Evolutionary conservation across 768 basidiomycete species (phyloP), one percentile per base, ranked within the genome.

Genomic region (Phaeolepiota aurea): DNA sequence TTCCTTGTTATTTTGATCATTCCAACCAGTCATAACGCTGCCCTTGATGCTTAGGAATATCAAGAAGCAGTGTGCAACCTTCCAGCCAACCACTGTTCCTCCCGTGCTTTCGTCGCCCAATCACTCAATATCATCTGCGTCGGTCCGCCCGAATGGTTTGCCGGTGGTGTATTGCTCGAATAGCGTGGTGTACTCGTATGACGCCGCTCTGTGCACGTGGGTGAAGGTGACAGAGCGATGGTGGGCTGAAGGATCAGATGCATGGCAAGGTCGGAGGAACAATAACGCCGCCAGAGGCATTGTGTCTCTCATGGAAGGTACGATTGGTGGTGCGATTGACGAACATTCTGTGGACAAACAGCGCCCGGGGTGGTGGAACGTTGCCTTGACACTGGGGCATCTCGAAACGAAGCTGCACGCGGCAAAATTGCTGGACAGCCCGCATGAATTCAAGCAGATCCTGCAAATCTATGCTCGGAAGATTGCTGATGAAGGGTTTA

Each of bases 401-500:
- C 66, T 96, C 43, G 96, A 99, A 66, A 80, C 79, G 37, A 74
- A 79, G 45, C 56, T 96, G 60, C 76, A 80, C 53, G 80, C 88
- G 3, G 76, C 88, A 13, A 73, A 65, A 47, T 55, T 77, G 36
- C 65, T 97, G 23, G 88, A 90, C 15, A 92, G 89, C 53, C 75
- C 78, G n/a, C 59, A 66, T 37, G 96, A 98, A 61, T 96, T 87
- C 61, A 87, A 80, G 57, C 74, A 79, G 51, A 77, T 76, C 41
- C 54, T 97, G 48, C 48, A 80, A 41, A 48, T 77, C 48, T 97
- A 96, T 56, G 82, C 89, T 25, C 85, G 76, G 66, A 81, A 77
- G 62, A 67, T 98, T 31, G 89, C 85, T 23, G 88, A 96, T 47
- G 91, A 94, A 56, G 91, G 86, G 0, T 91, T 90, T 57, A 68